phyloP scores from a whole-genome alignment of 805 yeast genomes.

The Torulaspora delbrueckii region DNA sequence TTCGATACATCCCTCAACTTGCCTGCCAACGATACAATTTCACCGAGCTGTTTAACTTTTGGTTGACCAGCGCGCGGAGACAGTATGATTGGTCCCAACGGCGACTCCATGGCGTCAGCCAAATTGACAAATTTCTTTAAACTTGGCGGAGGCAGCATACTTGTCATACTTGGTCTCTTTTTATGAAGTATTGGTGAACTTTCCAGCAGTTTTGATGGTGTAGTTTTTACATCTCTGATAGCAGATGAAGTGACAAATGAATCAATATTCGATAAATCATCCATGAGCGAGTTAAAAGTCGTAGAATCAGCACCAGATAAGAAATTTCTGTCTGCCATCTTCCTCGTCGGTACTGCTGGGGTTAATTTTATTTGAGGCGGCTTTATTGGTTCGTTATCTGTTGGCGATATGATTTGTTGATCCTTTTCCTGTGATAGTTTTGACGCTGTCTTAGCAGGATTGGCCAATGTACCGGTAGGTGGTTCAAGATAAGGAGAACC shows the following conservation, averaged over 20 bases:
- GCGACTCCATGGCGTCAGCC: constrained; percentile 59
- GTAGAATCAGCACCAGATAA: constrained; percentile 17
- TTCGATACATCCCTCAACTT: constrained; percentile 11
- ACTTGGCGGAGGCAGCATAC: constrained; percentile 68
- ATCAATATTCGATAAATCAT: constrained; percentile 24
- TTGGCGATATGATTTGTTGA: neutral
- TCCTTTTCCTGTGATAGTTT: neutral
- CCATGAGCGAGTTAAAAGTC: constrained; percentile 19
- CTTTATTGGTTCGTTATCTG: constrained; percentile 1
- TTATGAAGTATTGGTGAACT: constrained; percentile 25
- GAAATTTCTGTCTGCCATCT: constrained; percentile 10
- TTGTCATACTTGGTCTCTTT: constrained; percentile 3
- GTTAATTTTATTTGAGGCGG: constrained; percentile 16
- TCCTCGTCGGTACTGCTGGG: constrained; percentile 15
- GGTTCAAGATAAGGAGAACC: constrained; percentile 5
- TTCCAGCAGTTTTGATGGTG: constrained; percentile 15
- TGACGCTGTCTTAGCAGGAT: constrained; percentile 5
- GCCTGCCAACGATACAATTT: constrained; percentile 5
- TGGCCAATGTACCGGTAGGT: constrained; percentile 3
- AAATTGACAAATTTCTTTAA: constrained; percentile 74
- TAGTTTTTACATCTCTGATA: constrained; percentile 16
- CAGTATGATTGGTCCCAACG: constrained; percentile 9
- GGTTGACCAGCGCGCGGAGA: constrained; percentile 10
- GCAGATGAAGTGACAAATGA: constrained; percentile 29
- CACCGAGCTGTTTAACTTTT: constrained; percentile 4